Evolutionary conservation across 768 basidiomycete species (phyloP), one percentile per base, ranked within the genome.

Genomic region (Mycena floridula): DNA sequence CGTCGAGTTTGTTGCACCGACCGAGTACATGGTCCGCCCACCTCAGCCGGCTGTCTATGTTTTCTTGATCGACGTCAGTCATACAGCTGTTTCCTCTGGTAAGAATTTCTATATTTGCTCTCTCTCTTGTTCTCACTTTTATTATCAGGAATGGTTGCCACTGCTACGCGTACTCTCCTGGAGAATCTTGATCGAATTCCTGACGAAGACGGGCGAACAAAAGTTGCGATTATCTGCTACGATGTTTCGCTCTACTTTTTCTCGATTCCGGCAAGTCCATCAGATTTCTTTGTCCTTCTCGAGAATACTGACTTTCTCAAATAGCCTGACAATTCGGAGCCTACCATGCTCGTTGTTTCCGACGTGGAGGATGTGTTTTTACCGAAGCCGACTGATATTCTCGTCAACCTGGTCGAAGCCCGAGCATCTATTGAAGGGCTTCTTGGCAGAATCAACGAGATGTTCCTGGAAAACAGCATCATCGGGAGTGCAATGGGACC

Each of bases 21-120:
- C 93, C 0, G 96, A 99, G 67, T 99, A 99, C 65, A 98, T 98
- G 96, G 95, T 94, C 59, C 87, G 96, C 51, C 86, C 96, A 5
- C 96, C 96, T 42, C 96, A 98, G 63, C 92, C 96, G 5, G 91
- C 94, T 15, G 91, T 96, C 42, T 98, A 95, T 63, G 77, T 95
- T 45, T 96, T 98, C 74, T 77, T 98, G 59, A 89, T 99, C 65
- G 96, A 99, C 58, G 93, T 98, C 52, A 91, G 90, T 58, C 89
- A 95, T 58, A 63, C 82, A 28, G 94, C 95, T 24, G 77, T 99
- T 36, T 87, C 92, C 66, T 89, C 89, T 36, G 89, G 88, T 87
- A 50, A 47, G 74, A 54, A 15, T 15, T 26, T 21, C 25, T 6
- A 24, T 25, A 12, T 25, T 30, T 43, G 22, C 37, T 12, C 43